Conservation (phyloP, 176 grass and related monocot genomes). For the Sorghum bicolor region Sorghum_bicolor_NCBIv3 NC_012879.2:5410501-5411000, state of each 20-base stretch:
- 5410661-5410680: conserved; percentile 2
- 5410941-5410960: neutral
- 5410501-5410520: conserved; percentile 52
- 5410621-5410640: neutral
- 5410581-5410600: neutral
- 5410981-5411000: conserved; percentile 42
- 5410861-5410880: conserved; percentile 3
- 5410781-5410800: neutral
- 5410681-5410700: neutral
- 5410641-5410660: conserved; percentile 3
- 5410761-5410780: neutral
- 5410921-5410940: conserved; percentile 9
- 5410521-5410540: conserved; percentile 9
- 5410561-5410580: neutral
- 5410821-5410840: neutral
- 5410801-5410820: neutral
- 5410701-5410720: neutral
- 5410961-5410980: neutral
- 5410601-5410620: conserved; percentile 2
- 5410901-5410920: neutral
- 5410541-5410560: conserved; percentile 22
- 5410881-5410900: neutral
- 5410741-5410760: neutral
- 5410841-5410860: conserved; percentile 1
- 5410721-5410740: neutral